Percentiles rank a stretch among this genome's conserved stretches.
These are phyloP conservation scores for Colletotrichum musicola DNA, from an alignment of 2,329 filamentous ascomycete genomes.

Conservation along the genomic window DNA sequence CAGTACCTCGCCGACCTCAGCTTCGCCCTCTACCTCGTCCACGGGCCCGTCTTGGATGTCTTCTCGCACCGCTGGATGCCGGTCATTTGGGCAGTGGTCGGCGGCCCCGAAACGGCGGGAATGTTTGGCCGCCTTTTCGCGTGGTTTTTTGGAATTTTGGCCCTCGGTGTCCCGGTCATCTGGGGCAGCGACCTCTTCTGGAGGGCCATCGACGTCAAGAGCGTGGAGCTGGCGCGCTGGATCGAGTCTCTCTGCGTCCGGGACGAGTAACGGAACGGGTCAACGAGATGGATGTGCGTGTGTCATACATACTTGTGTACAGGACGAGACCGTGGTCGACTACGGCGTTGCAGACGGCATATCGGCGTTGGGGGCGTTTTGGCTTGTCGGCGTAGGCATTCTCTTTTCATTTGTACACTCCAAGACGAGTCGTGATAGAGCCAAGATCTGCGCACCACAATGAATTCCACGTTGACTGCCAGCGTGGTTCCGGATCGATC, in stretches of 20 bases:
- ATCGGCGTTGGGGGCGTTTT: slow-evolving; percentile 15
- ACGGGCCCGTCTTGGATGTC: slow-evolving; percentile 62
- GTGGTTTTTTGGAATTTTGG: slow-evolving; percentile 54
- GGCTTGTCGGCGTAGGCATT: slow-evolving; percentile 2
- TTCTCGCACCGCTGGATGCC: slow-evolving; percentile 45
- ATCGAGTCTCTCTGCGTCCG: slow-evolving; percentile 51
- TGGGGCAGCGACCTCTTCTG: slow-evolving; percentile 72
- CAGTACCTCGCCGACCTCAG: slow-evolving; percentile 70
- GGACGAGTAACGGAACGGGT: slow-evolving; percentile 20
- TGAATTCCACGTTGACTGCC: background rate
- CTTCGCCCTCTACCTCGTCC: slow-evolving; percentile 70
- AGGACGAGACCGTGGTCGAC: background rate
- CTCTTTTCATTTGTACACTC: slow-evolving; percentile 15
- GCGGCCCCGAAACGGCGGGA: slow-evolving; percentile 49
- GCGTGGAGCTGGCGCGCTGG: slow-evolving; percentile 61
- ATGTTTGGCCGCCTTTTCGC: slow-evolving; percentile 47
- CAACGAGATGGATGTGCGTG: background rate
- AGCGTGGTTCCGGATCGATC: background rate
- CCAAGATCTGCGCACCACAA: background rate
- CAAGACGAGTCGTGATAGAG: slow-evolving; percentile 5
- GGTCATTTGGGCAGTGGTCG: slow-evolving; percentile 43
- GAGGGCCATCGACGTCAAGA: slow-evolving; percentile 64
- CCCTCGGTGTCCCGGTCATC: slow-evolving; percentile 54
- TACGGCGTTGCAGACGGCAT: slow-evolving; percentile 2
- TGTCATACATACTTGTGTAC: background rate